These are phyloP conservation scores for Oryza punctata DNA, from an alignment of 176 grass and related monocot genomes.

Conservation along the genomic window DNA sequence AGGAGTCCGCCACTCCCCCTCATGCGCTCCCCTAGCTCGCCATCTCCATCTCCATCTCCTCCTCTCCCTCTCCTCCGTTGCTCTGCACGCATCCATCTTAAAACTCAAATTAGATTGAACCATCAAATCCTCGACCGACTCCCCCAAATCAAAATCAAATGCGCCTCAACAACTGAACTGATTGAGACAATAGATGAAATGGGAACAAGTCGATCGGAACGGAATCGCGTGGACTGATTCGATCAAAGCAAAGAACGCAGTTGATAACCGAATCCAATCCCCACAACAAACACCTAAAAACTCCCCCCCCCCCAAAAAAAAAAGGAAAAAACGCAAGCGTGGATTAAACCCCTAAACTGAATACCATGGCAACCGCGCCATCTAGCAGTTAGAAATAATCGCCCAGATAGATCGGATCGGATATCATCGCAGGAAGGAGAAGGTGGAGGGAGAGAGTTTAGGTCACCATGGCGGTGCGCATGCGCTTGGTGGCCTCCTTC, in stretches of 20 bases:
- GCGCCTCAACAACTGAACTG: no score
- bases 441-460: not conserved
- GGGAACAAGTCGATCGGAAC: not conserved
- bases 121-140: not conserved
- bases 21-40: slow-evolving; percentile 42
- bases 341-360: no score
- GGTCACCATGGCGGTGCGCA: slow-evolving; percentile 43
- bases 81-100: slow-evolving; percentile 1
- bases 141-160: not conserved
- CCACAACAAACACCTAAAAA: no score
- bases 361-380: no score
- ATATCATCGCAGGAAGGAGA: no score
- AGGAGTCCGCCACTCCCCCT: slow-evolving; percentile 23
- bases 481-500: slow-evolving; percentile 42
- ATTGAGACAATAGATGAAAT: no score
- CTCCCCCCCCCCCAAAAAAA: no score
- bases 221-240: not conserved
- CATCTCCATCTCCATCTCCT: slow-evolving; percentile 14
- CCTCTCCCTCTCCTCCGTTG: slow-evolving; percentile 31
- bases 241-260: no score
- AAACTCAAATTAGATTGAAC: not conserved
- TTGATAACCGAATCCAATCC: no score
- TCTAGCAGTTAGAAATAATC: no score
- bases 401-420: no score
- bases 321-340: no score